Evolutionary conservation across 2,329 filamentous ascomycete species (phyloP).

Genomic region (Pyrenochaeta sp.): DNA sequence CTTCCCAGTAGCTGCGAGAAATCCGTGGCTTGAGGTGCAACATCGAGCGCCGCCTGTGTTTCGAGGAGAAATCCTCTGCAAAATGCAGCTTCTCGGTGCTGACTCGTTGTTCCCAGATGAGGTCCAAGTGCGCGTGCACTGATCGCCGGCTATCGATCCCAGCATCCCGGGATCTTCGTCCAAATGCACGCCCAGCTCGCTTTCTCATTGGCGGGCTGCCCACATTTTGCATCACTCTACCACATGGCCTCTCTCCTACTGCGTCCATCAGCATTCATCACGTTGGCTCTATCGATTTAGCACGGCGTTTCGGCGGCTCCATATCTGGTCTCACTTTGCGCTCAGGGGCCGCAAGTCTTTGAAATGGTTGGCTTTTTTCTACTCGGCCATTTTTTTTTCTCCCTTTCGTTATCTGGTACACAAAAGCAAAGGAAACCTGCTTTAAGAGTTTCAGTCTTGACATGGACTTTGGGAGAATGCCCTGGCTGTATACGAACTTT

Average conservation of each 20-base stretch:
- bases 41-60: conserved; percentile 10
- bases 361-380: conserved; percentile 30
- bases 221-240: conserved; percentile 6
- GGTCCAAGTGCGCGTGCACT: conserved; percentile 26
- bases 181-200: conserved; percentile 19
- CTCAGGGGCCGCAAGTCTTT: conserved; percentile 30
- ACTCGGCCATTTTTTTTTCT: conserved; percentile 24
- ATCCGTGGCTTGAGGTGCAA: conserved; percentile 10
- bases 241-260: conserved; percentile 15
- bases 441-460: conserved; percentile 42
- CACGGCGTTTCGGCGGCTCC: conserved; percentile 46
- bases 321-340: conserved; percentile 27
- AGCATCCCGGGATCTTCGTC: conserved; percentile 19
- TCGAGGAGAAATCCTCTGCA: conserved; percentile 16
- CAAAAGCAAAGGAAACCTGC: conserved; percentile 43
- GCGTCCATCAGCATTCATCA: conserved; percentile 22
- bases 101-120: conserved; percentile 33
- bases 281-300: conserved; percentile 41
- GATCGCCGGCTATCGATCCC: conserved; percentile 37
- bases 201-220: conserved; percentile 20
- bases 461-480: conserved; percentile 30
- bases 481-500: conserved; percentile 6
- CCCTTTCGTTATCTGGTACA: conserved; percentile 32
- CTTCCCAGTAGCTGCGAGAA: conserved; percentile 7
- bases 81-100: conserved; percentile 29